phyloP scores from a whole-genome alignment of 106 monocot species.

The Dendrobium huoshanense region DNA sequence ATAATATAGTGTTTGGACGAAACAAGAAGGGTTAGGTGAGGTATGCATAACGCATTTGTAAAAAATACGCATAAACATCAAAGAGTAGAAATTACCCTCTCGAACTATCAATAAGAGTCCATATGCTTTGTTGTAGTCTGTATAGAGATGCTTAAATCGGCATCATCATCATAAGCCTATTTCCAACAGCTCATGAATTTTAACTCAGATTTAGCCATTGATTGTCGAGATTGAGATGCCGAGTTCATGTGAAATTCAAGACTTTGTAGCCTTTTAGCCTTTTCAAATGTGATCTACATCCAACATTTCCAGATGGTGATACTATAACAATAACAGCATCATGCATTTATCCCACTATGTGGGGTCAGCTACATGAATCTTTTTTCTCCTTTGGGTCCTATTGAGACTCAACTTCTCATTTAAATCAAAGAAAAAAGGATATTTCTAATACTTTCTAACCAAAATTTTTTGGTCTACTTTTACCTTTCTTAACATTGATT shows the following conservation, averaged over 20 bases:
- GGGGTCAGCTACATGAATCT: too few species aligned
- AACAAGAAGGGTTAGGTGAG: not conserved
- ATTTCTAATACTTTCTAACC: too few species aligned
- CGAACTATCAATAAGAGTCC: not conserved
- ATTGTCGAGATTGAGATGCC: not conserved
- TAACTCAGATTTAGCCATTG: not conserved
- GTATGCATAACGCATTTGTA: not conserved
- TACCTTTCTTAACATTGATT: too few species aligned
- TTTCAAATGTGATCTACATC: not conserved
- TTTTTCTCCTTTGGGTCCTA: too few species aligned
- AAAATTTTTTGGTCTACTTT: too few species aligned
- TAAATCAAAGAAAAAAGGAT: too few species aligned
- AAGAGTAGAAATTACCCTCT: not conserved
- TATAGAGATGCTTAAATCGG: too few species aligned
- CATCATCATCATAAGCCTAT: too few species aligned
- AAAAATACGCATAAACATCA: not conserved
- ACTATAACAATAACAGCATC: not conserved
- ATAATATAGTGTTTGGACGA: not conserved
- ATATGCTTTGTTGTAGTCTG: not conserved
- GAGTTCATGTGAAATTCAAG: not conserved
- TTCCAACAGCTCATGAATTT: too few species aligned
- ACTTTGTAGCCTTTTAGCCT: not conserved
- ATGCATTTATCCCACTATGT: too few species aligned
- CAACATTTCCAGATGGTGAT: not conserved
- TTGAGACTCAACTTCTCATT: too few species aligned